Conservation (phyloP, 768 basidiomycete species). For the Pulveroboletus sp. region DNA sequence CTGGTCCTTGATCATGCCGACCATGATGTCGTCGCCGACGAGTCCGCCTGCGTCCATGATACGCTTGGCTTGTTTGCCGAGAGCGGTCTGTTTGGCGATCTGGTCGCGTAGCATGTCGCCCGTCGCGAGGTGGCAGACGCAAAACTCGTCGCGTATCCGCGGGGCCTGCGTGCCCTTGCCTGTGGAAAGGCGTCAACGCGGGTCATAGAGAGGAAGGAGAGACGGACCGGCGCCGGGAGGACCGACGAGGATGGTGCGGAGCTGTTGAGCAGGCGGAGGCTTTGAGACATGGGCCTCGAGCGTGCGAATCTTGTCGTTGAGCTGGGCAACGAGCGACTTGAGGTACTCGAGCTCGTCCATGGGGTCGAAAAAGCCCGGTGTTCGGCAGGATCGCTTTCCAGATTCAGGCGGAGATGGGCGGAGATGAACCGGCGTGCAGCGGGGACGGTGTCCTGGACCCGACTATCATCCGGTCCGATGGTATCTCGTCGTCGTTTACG, state of each 20-base stretch:
- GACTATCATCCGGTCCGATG: no score
- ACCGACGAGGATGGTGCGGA: constrained; percentile 89
- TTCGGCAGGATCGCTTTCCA: no score
- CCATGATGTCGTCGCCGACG: constrained; percentile 95
- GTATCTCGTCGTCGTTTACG: no score
- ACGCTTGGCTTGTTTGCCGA: constrained; percentile 92
- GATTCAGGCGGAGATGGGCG: no score
- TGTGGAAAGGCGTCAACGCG: constrained; percentile 26
- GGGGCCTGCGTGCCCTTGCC: constrained; percentile 99
- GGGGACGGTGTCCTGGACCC: no score
- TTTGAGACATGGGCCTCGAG: constrained; percentile 75
- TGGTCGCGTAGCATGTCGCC: constrained; percentile 99
- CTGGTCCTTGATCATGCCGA: constrained; percentile 95
- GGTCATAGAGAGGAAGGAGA: neutral
- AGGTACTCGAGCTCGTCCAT: constrained; percentile 89
- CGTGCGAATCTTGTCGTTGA: constrained; percentile 81
- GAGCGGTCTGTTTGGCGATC: constrained; percentile 77
- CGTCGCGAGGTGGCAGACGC: constrained; percentile 96
- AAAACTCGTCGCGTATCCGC: constrained; percentile 85
- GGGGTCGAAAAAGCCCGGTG: no score
- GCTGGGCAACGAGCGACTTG: constrained; percentile 85
- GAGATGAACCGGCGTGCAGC: no score
- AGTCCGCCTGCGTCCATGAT: constrained; percentile 97
- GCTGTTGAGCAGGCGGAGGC: constrained; percentile 67
- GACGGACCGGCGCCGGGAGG: constrained; percentile 93